Evolutionary conservation across 495 filamentous ascomycete species (phyloP).

Genomic region (Sphaerosporella brunnea): DNA sequence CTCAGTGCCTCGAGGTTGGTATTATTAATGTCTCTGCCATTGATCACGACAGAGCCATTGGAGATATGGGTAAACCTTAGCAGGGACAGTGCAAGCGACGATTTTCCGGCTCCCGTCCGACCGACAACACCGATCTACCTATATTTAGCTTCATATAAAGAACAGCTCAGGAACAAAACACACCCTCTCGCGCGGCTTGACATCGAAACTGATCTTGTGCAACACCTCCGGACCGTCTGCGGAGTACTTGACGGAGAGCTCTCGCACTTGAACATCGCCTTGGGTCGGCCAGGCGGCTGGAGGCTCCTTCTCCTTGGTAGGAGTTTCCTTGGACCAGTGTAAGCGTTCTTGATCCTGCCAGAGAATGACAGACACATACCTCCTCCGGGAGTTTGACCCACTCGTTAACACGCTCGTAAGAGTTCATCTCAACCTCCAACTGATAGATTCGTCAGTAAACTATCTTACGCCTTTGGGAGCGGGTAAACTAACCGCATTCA

Average conservation of each 20-base stretch:
- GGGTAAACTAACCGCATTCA: not conserved
- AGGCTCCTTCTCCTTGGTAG: slow-evolving; percentile 22
- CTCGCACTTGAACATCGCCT: slow-evolving; percentile 29
- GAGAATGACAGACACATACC: slow-evolving; percentile 7
- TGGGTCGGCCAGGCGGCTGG: slow-evolving; percentile 32
- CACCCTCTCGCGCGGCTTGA: slow-evolving; percentile 26
- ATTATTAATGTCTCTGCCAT: slow-evolving; percentile 34
- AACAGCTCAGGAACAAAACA: too few species aligned
- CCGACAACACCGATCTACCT: slow-evolving; percentile 33
- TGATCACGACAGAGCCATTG: slow-evolving; percentile 32
- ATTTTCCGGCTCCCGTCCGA: slow-evolving; percentile 35
- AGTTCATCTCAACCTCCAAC: slow-evolving; percentile 19
- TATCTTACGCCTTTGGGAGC: not conserved
- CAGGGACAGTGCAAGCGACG: slow-evolving; percentile 29
- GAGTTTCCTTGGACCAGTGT: slow-evolving; percentile 9
- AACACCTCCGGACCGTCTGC: slow-evolving; percentile 30
- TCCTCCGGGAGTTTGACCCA: slow-evolving; percentile 36
- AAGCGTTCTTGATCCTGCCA: not conserved
- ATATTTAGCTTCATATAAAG: too few species aligned
- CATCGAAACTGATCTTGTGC: slow-evolving; percentile 30
- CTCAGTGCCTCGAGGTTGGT: slow-evolving; percentile 34
- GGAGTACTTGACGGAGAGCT: slow-evolving; percentile 30
- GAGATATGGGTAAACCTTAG: slow-evolving; percentile 35
- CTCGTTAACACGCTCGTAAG: slow-evolving; percentile 34
- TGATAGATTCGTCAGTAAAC: too few species aligned